Evolutionary conservation across 371 early-diverging fungal species (phyloP).

Genomic region (Basidiobolus heterosporus): DNA sequence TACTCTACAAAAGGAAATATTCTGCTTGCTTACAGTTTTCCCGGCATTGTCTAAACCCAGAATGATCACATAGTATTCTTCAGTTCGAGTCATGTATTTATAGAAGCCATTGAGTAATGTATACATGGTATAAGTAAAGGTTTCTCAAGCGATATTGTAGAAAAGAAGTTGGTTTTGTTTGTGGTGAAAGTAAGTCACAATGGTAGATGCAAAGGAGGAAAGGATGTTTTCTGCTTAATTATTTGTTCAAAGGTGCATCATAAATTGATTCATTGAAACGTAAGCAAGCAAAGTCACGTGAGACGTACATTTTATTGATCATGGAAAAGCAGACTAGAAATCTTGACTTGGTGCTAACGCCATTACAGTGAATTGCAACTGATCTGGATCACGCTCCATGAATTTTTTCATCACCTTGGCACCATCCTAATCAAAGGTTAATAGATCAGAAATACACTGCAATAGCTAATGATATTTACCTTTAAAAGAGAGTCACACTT

Average conservation of each 20-base stretch:
- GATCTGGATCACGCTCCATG: conserved; percentile 52
- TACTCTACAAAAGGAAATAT: conserved; percentile 6
- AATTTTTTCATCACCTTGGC: conserved; percentile 45
- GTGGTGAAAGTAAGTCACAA: too few species aligned
- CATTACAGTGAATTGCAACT: conserved; percentile 49
- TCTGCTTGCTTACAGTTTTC: conserved; percentile 53
- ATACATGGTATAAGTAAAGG: conserved; percentile 43
- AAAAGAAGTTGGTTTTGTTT: too few species aligned
- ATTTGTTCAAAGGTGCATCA: too few species aligned
- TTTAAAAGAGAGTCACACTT: conserved; percentile 32
- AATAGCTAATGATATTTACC: conserved; percentile 13
- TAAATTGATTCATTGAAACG: too few species aligned
- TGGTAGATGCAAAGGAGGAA: too few species aligned
- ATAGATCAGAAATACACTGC: not conserved
- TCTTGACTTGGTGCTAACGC: conserved; percentile 14
- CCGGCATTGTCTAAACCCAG: conserved; percentile 92
- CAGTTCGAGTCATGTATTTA: conserved; percentile 62
- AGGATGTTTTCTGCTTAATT: too few species aligned
- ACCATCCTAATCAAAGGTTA: conserved; percentile 24
- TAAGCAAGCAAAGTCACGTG: too few species aligned
- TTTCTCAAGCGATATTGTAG: too few species aligned
- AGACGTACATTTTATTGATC: too few species aligned
- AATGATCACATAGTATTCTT: conserved; percentile 84
- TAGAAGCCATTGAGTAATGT: conserved; percentile 80
- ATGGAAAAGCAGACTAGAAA: not conserved